Evolutionary conservation across 2,329 filamentous ascomycete species (phyloP).

Genomic region (Pseudocercospora cruenta): DNA sequence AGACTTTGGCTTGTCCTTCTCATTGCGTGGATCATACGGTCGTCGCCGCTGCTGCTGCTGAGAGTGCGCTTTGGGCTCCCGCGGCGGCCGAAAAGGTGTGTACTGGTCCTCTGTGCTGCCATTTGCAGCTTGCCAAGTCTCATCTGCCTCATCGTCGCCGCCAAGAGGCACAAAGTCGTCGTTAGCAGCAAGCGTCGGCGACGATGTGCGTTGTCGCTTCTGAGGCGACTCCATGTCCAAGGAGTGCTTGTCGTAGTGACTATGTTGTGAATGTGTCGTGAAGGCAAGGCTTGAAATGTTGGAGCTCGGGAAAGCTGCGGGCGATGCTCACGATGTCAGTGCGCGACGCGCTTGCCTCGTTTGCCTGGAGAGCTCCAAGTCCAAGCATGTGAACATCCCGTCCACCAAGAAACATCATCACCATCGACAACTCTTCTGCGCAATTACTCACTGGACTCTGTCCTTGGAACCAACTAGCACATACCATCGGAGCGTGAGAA

Average conservation of each 20-base stretch:
- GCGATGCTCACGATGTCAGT: neutral
- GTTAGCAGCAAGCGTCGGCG: constrained; percentile 24
- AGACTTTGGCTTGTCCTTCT: constrained; percentile 75
- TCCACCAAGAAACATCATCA: neutral
- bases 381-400: constrained; percentile 4
- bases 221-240: constrained; percentile 30
- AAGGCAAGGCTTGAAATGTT: neutral
- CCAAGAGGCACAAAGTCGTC: constrained; percentile 35
- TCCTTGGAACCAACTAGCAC: neutral
- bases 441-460: neutral
- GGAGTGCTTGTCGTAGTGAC: neutral
- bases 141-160: constrained; percentile 25
- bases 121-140: constrained; percentile 5
- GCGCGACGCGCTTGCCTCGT: constrained; percentile 3
- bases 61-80: constrained; percentile 7
- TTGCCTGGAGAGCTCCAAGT: constrained; percentile 5
- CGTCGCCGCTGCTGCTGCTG: neutral
- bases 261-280: neutral
- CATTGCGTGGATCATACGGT: constrained; percentile 34
- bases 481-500: neutral
- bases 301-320: neutral
- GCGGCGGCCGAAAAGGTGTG: constrained; percentile 14
- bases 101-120: constrained; percentile 10
- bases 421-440: neutral
- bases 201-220: constrained; percentile 32